phyloP scores from a whole-genome alignment of 495 filamentous ascomycete species.

The Endocarpon pusillum region DNA sequence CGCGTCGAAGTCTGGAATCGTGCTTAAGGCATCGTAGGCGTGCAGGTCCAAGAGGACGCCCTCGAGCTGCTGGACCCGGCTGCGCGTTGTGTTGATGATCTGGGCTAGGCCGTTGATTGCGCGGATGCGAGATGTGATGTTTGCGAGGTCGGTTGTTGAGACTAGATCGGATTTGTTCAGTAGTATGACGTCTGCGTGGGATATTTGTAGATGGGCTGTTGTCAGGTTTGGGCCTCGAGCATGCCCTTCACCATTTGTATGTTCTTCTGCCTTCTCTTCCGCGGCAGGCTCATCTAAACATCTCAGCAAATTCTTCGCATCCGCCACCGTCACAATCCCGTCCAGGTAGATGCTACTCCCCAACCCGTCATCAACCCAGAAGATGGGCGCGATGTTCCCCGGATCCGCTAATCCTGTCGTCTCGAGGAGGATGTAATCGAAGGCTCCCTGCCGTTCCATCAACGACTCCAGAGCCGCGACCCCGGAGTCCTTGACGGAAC shows the following conservation, averaged over 20 bases:
- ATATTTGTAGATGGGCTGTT: constrained; percentile 89
- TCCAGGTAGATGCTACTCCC: constrained; percentile 91
- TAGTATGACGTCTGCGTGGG: constrained; percentile 89
- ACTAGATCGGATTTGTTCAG: constrained; percentile 92
- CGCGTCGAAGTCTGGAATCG: constrained; percentile 39
- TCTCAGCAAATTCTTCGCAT: constrained; percentile 77
- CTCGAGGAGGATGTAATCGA: constrained; percentile 96
- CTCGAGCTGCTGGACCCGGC: constrained; percentile 63
- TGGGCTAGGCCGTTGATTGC: constrained; percentile 85
- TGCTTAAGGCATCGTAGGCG: constrained; percentile 68
- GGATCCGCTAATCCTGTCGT: constrained; percentile 93
- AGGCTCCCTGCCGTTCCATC: constrained; percentile 85
- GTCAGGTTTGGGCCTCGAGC: constrained; percentile 49
- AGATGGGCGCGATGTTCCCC: constrained; percentile 85
- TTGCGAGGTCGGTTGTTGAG: constrained; percentile 43
- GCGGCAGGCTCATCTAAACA: constrained; percentile 59
- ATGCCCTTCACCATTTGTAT: constrained; percentile 33
- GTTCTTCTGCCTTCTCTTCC: constrained; percentile 30
- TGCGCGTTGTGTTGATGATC: constrained; percentile 64
- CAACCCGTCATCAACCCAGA: constrained; percentile 93
- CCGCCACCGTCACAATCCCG: constrained; percentile 88
- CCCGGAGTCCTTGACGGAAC: constrained; percentile 88
- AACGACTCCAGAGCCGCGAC: constrained; percentile 87
- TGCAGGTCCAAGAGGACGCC: constrained; percentile 78
- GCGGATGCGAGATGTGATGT: constrained; percentile 45